Evolutionary conservation across 768 basidiomycete species (phyloP), one percentile per base, ranked within the genome.

Genomic region (Crepidotus variabilis): DNA sequence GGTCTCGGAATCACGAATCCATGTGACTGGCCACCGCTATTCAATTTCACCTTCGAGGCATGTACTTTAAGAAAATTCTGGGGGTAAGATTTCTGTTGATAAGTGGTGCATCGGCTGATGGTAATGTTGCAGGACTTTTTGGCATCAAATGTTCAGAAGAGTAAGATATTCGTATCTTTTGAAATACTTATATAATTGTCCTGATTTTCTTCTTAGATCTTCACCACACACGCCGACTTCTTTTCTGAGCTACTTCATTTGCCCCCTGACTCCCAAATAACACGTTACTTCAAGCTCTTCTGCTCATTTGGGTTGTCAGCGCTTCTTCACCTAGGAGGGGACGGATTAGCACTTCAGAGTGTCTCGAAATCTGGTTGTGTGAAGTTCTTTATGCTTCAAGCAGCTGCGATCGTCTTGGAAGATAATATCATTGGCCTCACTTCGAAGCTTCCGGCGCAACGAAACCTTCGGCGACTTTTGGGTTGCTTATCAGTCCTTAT

Each of bases 21-120:
- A 0, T 57, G 62, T 20, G 68, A 71, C 28, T 80, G 78, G 77
- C 75, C 75, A 1, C 66, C 65, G 20, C 20, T 75, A 8, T 78
- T 72, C 54, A 74, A 75, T 0, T 52, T 52, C 7, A 63, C 60
- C 51, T 47, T 51, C 8, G 69, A 77, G 22, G 72, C 71, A 6
- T 76, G 72, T 57, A 73, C 74, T 1, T 52, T 79, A 13, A 69
- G 73, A 16, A 65, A 66, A 6, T 67, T 73, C 23, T 78, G 77
- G 78, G 70, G 76, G 75, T 76, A 57, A 59, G 73, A 18, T 52
- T 11, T 45, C 21, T 36, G 11, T 24, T n/a, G 47, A 43, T 8
- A n/a, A n/a, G n/a, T n/a, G n/a, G n/a, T n/a, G n/a, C 24, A 45
- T 34, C 33, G 6, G 22, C 51, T 53, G 47, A 55, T 51, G 6